Percentiles rank a stretch among this genome's conserved stretches.
Conservation (phyloP, 2,329 filamentous ascomycete genomes). For the Fusarium zealandicum region DNA sequence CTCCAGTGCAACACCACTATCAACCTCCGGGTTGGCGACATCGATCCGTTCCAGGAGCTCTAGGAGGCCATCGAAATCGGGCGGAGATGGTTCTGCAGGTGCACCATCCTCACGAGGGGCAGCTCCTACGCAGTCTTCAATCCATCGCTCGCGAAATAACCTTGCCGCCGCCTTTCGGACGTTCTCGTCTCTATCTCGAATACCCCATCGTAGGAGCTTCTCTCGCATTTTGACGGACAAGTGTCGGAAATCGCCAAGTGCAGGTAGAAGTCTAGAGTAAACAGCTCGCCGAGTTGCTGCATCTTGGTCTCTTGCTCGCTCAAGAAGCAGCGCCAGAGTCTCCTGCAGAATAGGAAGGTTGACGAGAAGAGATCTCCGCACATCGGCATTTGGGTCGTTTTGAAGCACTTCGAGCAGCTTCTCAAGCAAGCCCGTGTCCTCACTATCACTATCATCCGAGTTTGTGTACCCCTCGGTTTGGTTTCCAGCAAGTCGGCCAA, state of each 20-base stretch:
- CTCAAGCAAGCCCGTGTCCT: constrained; percentile 74
- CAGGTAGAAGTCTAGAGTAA: constrained; percentile 86
- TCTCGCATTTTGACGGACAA: constrained; percentile 93
- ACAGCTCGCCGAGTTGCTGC: constrained; percentile 82
- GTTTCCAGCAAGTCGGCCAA: constrained; percentile 84
- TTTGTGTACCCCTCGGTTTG: constrained; percentile 74
- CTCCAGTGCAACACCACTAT: constrained; percentile 88
- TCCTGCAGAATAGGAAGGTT: constrained; percentile 87
- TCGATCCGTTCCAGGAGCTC: constrained; percentile 95
- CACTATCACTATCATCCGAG: constrained; percentile 72
- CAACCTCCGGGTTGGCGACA: constrained; percentile 85
- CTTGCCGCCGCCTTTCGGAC: constrained; percentile 91
- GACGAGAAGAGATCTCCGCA: constrained; percentile 83
- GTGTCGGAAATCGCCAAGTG: constrained; percentile 92
- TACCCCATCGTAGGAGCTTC: constrained; percentile 92
- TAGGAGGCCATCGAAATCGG: constrained; percentile 81
- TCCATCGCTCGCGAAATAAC: constrained; percentile 95
- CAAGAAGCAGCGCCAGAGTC: constrained; percentile 86
- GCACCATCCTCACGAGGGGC: constrained; percentile 66
- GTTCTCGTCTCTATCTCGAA: constrained; percentile 91
- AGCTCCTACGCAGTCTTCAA: constrained; percentile 86
- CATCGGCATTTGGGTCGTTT: constrained; percentile 93
- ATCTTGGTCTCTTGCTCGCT: constrained; percentile 90
- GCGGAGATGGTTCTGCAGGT: constrained; percentile 63
- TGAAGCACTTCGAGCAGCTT: constrained; percentile 89